A percentile compares a stretch with the other conserved stretches of the same genome.
phyloP scores from a whole-genome alignment of 2,329 filamentous ascomycete genomes.

The Fusarium kyushuense region DNA sequence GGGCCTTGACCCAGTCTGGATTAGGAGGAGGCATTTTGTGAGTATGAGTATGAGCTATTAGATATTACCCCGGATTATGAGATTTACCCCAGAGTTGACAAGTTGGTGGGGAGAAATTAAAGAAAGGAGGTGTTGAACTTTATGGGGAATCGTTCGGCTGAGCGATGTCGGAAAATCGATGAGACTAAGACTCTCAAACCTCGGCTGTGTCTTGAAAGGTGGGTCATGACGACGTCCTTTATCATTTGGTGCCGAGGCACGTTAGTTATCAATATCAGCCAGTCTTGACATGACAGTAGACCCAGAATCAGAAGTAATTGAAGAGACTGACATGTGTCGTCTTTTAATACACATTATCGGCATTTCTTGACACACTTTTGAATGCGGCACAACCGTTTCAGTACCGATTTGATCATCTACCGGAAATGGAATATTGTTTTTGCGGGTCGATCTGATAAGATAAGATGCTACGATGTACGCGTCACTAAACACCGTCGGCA shows the following conservation, averaged over 20 bases:
- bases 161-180: conserved; percentile 33
- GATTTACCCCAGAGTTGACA: conserved; percentile 3
- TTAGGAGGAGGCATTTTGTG: conserved; percentile 45
- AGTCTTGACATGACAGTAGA: neutral
- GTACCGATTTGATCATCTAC: neutral
- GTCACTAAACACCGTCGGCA: conserved; percentile 9
- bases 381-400: neutral
- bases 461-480: neutral
- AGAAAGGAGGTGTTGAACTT: conserved; percentile 14
- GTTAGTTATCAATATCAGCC: neutral
- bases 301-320: too few relatives aligned
- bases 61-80: conserved; percentile 4
- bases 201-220: conserved; percentile 19
- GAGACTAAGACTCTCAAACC: conserved; percentile 34
- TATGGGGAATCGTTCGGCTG: conserved; percentile 30
- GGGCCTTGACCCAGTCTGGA: conserved; percentile 53
- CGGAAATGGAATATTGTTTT: neutral
- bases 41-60: neutral
- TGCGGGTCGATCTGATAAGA: conserved; percentile 20
- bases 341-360: neutral
- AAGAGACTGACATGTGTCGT: neutral
- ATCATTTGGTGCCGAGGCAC: conserved; percentile 14
- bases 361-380: neutral
- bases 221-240: conserved; percentile 20
- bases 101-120: neutral